Base-by-base conservation (phyloP, 768 basidiomycete genomes). In the Boletus reticuloceps region DNA sequence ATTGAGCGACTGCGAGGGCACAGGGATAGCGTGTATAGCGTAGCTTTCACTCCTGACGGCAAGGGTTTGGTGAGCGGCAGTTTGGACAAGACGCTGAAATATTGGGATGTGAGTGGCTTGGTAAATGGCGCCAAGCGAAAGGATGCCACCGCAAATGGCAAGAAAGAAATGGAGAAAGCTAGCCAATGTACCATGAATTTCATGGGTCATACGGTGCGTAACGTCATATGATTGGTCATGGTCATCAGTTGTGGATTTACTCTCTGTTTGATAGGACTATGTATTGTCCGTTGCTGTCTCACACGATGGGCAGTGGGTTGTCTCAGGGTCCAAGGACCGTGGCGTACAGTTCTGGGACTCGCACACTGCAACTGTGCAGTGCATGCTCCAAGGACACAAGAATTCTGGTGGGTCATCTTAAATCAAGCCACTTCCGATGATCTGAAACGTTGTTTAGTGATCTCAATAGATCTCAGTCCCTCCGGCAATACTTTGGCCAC, bases 311-410 rank as follows among this genome's bases (percentile, higher is more conserved):
- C 85, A 91, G 60, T 89, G 94, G 91, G 88, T 98, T 62, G 95
- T 97, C 12, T 94, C 92, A 12, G 96, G 97, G 49, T 88, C 86
- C 36, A 98, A 98, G 75, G 97, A 99, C 69, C 89, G 97, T 13
- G 89, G 93, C 1, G 94, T 99, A 52, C 92, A 95, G 70, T 94
- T 96, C 69, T 93, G 91, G 87, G 91, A 95, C 67, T 84, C 91
- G 50, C 79, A 82, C 59, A 80, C 80, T 13, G 86, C 84, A 39
- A 81, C 85, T 40, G 88, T 94, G 64, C 95, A 98, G 70, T 88
- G 91, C 65, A 93, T 96, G 89, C 77, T 99, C 32, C 95, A 98
- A 69, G 86, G 70, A 13, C 79, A 78, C 65, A 81, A 87, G 73
- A 88, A 88, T 65, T 84, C 83, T 44, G 83, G 83, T 83, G 60